These are phyloP conservation scores for Coemansia sp. DNA, from an alignment of 192 early-diverging fungal species.

Conservation along the genomic window DNA sequence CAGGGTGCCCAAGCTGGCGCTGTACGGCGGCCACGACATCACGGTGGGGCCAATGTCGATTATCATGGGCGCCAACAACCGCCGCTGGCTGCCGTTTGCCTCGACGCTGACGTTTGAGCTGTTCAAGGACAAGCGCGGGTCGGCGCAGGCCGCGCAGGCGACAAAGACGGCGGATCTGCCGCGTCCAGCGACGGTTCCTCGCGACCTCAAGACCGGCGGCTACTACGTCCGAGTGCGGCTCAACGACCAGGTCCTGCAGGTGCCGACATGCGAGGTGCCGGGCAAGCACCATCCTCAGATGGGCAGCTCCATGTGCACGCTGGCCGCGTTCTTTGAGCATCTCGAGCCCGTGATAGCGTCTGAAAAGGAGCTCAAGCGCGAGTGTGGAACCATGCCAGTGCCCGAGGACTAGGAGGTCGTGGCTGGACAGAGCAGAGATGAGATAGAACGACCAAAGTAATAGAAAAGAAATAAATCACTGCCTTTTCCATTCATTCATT, in stretches of 20 bases:
- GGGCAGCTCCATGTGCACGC: slow-evolving; percentile 42
- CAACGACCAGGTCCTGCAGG: slow-evolving; percentile 26
- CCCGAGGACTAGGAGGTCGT: not conserved
- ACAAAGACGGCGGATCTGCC: slow-evolving; percentile 1
- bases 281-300: slow-evolving; percentile 38
- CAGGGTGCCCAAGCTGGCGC: slow-evolving; percentile 25
- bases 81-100: slow-evolving; percentile 39
- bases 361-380: slow-evolving; percentile 13
- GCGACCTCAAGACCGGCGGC: not conserved
- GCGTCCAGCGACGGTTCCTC: not conserved
- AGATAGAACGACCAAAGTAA: not conserved
- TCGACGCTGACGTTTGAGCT: slow-evolving; percentile 44
- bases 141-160: not conserved
- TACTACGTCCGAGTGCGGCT: slow-evolving; percentile 37
- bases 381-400: slow-evolving; percentile 22
- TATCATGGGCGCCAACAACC: slow-evolving; percentile 17
- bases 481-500: too few species aligned
- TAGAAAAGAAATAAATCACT: not conserved
- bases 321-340: slow-evolving; percentile 46
- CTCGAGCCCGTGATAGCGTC: slow-evolving; percentile 18
- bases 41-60: slow-evolving; percentile 25
- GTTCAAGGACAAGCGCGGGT: slow-evolving; percentile 25
- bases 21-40: slow-evolving; percentile 37
- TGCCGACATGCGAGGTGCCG: slow-evolving; percentile 25
- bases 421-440: too few species aligned